Base-by-base conservation (phyloP, 371 early-diverging fungal species). In the Mucor indicus region DNA sequence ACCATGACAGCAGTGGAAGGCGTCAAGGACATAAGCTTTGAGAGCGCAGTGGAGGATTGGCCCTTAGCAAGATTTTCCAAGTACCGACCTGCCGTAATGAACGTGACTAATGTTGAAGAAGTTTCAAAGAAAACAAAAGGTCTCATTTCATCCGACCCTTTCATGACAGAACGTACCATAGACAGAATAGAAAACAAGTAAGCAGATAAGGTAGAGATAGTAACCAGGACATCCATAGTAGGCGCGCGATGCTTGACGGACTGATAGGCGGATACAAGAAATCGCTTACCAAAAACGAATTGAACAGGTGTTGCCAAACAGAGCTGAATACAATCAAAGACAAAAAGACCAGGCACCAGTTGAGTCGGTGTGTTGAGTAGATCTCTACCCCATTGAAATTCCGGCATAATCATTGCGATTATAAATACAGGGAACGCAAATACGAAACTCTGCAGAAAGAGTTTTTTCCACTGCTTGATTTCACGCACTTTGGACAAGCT, bases 211-310 rank as follows among this genome's bases (percentile, higher is more conserved):
- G 98, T 97, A 15, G 96, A 93, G 7, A 95, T 60, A 0, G 87
- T 75, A 8, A 98, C 84, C 32, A 98, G 71, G 27, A 95, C 94
- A 64, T 98, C 98, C 98, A 98, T 98, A 19, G 92, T 98, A 35
- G 94, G 89, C 23, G 80, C 79, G 2, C 86, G 79, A 50, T 95
- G 94, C 16, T 62, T 55, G 3, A 95, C 46, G 0, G 96, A 87
- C 61, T 87, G 87, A 67, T 77, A 90, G 1, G 95, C 85, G 13
- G 88, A 75, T 13, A 50, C 49, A 60, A 93, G 87, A 69, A 98
- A 97, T 30, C 85, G 75, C 27, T 64, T 62, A 3, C 95, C 97
- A 9, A 95, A 73, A 17, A 81, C 82, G 71, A 98, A 95, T 73
- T 95, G 95, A 2, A 95, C 87, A 15, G 96, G 95, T 4, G 86